Evolutionary conservation across 177 flowering plant species (phyloP), one percentile per base, ranked within the genome.

Genomic region (Tripterygium wilfordii): DNA sequence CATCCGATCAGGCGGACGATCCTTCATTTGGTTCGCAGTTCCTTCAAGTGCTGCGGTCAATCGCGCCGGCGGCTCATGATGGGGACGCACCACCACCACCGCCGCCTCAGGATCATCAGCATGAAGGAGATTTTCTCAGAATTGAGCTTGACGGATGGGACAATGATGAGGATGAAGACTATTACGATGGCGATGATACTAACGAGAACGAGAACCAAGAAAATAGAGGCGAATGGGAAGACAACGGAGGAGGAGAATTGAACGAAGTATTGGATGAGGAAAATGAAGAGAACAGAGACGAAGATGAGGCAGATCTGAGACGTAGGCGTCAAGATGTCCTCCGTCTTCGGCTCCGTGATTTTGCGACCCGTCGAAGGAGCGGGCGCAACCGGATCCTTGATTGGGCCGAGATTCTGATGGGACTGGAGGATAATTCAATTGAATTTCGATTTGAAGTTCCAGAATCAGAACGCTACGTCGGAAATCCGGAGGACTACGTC

Each of bases 401-500:
- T 35, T 88, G 86, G 94, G 74, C 88, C 1, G 92, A 84, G 63
- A 79, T 85, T 13, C 32, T 82, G 52, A 71, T 68, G 81, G 90
- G 87, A 8, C 50, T 78, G 44, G 92, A 75, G 35, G 88, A 85
- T 46, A 75, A 74, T 54, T 70, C 90, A 9, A 75, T 88, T 32
- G 90, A 84, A 36, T 61, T 88, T 30, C 75, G 80, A 0, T 59
- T 85, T 1, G 77, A 78, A 56, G 64, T 76, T 53, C 77, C 81
- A 72, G 20, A 45, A 31, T 0, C 61, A n/a, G 80, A 80, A 42
- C 63, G 70, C 2, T 83, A 76, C 40, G 26, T 78, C 1, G 91
- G 87, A 2, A 81, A 81, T 53, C 92, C 83, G 0, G 91, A 72
- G 56, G 96, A 85, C 51, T 88, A 88, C 44, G 77, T 88, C 13